These are phyloP conservation scores for Aureobasidium musti DNA, from an alignment of 2,329 filamentous ascomycete genomes.

Conservation along the genomic window DNA sequence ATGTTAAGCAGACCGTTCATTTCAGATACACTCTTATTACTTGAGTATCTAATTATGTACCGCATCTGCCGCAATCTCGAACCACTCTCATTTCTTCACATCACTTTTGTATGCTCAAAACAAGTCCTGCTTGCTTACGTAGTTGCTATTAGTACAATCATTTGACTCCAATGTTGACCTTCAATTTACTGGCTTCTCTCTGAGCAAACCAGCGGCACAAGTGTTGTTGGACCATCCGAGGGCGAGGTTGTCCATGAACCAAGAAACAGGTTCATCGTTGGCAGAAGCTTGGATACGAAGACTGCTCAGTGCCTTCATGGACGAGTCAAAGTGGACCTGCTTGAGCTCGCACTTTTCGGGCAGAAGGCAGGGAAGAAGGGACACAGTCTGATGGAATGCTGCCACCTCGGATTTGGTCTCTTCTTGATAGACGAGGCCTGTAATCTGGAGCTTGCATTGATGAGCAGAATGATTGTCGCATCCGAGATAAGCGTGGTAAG, in stretches of 20 bases:
- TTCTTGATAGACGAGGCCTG: constrained; percentile 49
- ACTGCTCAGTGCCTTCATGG: constrained; percentile 49
- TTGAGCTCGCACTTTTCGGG: constrained; percentile 48
- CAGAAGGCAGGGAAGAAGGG: constrained; percentile 47
- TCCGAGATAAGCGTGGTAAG: constrained; percentile 50
- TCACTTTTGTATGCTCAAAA: constrained; percentile 10
- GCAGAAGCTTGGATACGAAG: constrained; percentile 54
- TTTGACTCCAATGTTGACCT: constrained; percentile 66
- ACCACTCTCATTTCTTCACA: background rate
- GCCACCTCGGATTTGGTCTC: constrained; percentile 41
- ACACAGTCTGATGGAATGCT: constrained; percentile 44
- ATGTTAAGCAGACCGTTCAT: background rate
- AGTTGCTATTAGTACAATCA: constrained; percentile 6
- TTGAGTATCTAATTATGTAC: constrained; percentile 4
- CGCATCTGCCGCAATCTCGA: background rate
- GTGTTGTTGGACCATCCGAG: constrained; percentile 55
- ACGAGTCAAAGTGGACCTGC: constrained; percentile 46
- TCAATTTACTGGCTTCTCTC: constrained; percentile 72
- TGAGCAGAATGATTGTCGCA: constrained; percentile 49
- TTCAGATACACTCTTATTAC: background rate
- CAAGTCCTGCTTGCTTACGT: constrained; percentile 16
- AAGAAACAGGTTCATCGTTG: constrained; percentile 41
- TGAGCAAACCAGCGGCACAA: constrained; percentile 62
- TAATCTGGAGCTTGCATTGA: constrained; percentile 49
- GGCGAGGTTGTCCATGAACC: constrained; percentile 53